These are phyloP conservation scores for Cladorrhinum sp. DNA, from an alignment of 2,329 filamentous ascomycete genomes.

Conservation along the genomic window DNA sequence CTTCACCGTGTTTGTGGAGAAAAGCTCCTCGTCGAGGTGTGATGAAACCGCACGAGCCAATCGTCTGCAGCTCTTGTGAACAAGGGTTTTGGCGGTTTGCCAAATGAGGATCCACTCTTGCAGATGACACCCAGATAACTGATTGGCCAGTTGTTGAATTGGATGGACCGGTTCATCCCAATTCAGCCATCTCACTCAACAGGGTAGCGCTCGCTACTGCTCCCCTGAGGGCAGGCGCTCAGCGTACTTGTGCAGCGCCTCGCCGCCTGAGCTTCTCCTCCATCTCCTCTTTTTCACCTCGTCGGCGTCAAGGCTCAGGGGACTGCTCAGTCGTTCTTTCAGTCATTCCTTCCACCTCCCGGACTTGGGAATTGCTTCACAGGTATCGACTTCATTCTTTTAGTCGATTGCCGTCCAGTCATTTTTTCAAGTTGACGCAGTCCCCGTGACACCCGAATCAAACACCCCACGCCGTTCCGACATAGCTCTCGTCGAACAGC, in stretches of 20 bases:
- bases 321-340: constrained; percentile 39
- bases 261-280: constrained; percentile 25
- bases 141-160: constrained; percentile 2
- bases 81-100: neutral
- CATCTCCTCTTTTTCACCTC: constrained; percentile 27
- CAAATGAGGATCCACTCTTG: neutral
- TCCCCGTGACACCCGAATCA: constrained; percentile 15
- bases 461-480: constrained; percentile 12
- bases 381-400: constrained; percentile 48
- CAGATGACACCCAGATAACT: neutral
- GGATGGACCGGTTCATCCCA: constrained; percentile 20
- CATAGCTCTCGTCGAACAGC: constrained; percentile 16
- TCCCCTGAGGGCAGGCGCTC: constrained; percentile 22
- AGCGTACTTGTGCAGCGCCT: constrained; percentile 20
- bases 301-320: constrained; percentile 25
- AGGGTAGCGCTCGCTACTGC: constrained; percentile 16
- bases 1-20: neutral
- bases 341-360: constrained; percentile 32
- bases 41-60: neutral
- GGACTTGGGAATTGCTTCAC: constrained; percentile 19
- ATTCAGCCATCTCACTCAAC: constrained; percentile 15
- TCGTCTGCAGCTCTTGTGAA: neutral
- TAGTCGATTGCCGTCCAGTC: constrained; percentile 47
- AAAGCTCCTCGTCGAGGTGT: neutral
- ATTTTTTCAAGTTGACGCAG: constrained; percentile 33